These are phyloP conservation scores for Nemania sp. DNA, from an alignment of 2,329 filamentous ascomycete species.

Conservation along the genomic window DNA sequence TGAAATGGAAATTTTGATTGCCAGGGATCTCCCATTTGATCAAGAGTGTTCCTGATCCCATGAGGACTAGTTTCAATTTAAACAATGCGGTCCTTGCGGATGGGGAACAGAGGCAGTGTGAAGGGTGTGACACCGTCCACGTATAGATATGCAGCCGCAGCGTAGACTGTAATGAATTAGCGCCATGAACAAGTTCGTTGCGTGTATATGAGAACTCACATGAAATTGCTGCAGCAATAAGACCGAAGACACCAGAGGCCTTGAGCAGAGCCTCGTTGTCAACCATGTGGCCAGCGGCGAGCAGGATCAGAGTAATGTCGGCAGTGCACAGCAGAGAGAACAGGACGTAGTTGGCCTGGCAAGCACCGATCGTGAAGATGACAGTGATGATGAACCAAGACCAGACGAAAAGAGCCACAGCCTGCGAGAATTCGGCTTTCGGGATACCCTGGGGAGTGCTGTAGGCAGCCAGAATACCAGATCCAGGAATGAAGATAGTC, in stretches of 20 bases:
- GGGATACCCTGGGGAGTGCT: constrained; percentile 37
- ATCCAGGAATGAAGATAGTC: constrained; percentile 44
- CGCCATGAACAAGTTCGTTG: background rate
- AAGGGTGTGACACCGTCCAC: constrained; percentile 30
- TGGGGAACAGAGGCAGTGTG: constrained; percentile 33
- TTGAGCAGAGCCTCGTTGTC: constrained; percentile 24
- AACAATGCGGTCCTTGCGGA: constrained; percentile 30
- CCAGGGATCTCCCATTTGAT: constrained; percentile 12
- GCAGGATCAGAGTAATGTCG: constrained; percentile 32
- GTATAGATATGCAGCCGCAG: constrained; percentile 29
- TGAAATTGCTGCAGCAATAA: constrained; percentile 27
- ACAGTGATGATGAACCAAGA: constrained; percentile 35
- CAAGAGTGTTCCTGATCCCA: background rate
- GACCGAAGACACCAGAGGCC: constrained; percentile 32
- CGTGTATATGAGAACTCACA: constrained; percentile 23
- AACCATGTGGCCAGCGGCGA: constrained; percentile 32
- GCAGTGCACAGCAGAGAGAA: constrained; percentile 29
- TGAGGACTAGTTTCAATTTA: constrained; percentile 9
- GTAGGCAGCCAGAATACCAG: constrained; percentile 44
- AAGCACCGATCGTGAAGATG: constrained; percentile 35
- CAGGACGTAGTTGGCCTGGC: constrained; percentile 31
- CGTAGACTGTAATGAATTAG: constrained; percentile 27
- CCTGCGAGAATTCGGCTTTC: constrained; percentile 32
- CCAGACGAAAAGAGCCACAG: constrained; percentile 35
- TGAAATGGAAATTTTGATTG: constrained; percentile 4